Evolutionary conservation across 73 alveolate species (phyloP), one percentile per base, ranked within the genome.

Genomic region (Effrenium voratum): DNA sequence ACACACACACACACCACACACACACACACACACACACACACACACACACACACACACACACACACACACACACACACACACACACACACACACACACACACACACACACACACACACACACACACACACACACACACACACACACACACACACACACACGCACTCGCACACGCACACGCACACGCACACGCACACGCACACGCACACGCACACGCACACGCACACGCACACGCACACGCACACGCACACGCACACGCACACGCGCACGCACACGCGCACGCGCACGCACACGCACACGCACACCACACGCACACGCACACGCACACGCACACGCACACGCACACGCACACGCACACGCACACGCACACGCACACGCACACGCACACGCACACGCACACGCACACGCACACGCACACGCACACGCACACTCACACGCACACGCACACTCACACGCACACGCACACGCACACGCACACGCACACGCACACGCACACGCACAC

Each of bases 181-280:
- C 70, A 55, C 70, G 70, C 70, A 55, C 70, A 55, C 70, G 70
- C 70, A 55, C 70, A 55, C 70, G 70, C 70, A 55, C 70, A 55
- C 70, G 70, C 70, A 55, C 70, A 55, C 70, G 70, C 70, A 55
- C 70, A 55, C 70, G 70, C 70, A 55, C 70, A 55, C 70, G 70
- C 70, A 55, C 70, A 55, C 70, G 70, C 70, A 55, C 70, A 55
- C 70, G 70, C 70, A 55, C 70, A 55, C 70, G 70, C 70, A 55
- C 70, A 55, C 70, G 70, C 70, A 55, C 70, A 24, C 70, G 24
- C 70, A 24, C 70, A 55, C 70, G 70, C 70, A 55, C 70, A 24
- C 70, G 24, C 70, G 70, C 70, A 55, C 70, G 70, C 70, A 55
- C 70, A 24, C 70, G 24, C 70, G 70, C 70, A 55, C 70, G 70